Conservation (phyloP, 371 early-diverging fungal genomes). For the Apophysomyces ossiformis region DNA sequence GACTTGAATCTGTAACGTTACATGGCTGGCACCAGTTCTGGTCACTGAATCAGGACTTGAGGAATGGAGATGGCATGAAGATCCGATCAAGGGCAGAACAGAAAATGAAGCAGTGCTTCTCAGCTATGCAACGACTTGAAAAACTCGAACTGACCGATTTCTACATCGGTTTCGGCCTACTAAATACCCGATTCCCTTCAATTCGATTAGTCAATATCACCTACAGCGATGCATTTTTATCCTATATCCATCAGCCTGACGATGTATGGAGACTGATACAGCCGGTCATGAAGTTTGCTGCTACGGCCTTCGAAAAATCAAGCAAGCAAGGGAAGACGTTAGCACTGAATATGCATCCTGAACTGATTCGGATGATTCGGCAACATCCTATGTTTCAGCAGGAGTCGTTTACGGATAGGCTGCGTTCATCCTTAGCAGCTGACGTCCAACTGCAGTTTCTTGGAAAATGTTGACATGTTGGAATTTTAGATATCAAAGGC, state of each 20-base stretch:
- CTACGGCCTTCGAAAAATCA: background rate
- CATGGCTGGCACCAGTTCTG: constrained; percentile 4
- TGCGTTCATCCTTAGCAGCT: background rate
- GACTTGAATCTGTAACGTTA: background rate
- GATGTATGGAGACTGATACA: background rate
- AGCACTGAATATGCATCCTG: background rate
- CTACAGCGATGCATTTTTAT: background rate
- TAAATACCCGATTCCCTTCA: background rate
- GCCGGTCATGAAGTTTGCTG: background rate
- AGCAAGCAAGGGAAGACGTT: background rate
- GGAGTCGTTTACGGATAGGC: background rate
- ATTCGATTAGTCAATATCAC: background rate
- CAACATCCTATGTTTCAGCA: constrained; percentile 1
- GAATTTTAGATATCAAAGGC: too few relatives aligned
- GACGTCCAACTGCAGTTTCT: background rate
- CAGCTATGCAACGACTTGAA: constrained; percentile 1
- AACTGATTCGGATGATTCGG: constrained; percentile 5
- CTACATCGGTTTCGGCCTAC: background rate
- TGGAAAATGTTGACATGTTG: background rate
- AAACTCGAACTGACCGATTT: constrained; percentile 4
- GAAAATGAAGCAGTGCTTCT: background rate
- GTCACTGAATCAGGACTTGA: background rate
- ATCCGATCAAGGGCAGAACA: background rate
- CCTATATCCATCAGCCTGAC: background rate
- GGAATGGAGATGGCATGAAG: background rate